These are phyloP conservation scores for Sphagnum contortum DNA, from an alignment of 225 moss, liverwort and hornwort genomes.

Conservation along the genomic window DNA sequence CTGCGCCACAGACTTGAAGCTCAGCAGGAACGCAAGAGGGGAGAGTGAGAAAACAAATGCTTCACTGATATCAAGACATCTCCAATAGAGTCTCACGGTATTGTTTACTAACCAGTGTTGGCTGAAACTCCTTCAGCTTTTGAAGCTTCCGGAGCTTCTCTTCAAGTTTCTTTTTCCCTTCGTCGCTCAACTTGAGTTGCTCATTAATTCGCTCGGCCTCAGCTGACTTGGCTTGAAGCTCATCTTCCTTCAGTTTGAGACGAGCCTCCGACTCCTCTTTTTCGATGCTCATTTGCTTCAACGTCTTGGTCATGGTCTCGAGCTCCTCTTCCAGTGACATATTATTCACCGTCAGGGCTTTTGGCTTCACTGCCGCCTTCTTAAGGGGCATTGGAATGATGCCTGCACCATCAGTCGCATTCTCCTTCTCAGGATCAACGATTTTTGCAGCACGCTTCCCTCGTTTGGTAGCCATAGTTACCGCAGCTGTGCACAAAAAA, in stretches of 20 bases:
- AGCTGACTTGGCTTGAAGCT: slow-evolving; percentile 44
- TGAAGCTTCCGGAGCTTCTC: slow-evolving; percentile 71
- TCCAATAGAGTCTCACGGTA: no score
- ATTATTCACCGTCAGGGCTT: slow-evolving; percentile 7
- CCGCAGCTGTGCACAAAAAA: no score
- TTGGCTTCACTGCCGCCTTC: slow-evolving; percentile 1
- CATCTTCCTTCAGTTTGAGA: slow-evolving; percentile 42
- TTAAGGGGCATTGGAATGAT: slow-evolving; percentile 3
- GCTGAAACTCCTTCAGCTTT: slow-evolving; percentile 67
- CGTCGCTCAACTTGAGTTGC: slow-evolving; percentile 44
- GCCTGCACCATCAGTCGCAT: slow-evolving; percentile 14
- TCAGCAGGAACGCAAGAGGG: no score
- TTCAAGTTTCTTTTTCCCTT: slow-evolving; percentile 56
- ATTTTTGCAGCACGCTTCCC: slow-evolving; percentile 16
- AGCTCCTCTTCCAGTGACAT: slow-evolving; percentile 50
- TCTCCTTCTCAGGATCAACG: slow-evolving; percentile 45
- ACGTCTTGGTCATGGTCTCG: slow-evolving; percentile 56
- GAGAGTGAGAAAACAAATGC: no score
- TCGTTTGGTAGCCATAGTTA: slow-evolving; percentile 23
- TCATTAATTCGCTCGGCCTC: slow-evolving; percentile 54
- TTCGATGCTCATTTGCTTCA: slow-evolving; percentile 65
- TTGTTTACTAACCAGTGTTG: slow-evolving; percentile 39
- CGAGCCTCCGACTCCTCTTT: slow-evolving; percentile 39
- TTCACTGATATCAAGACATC: no score
- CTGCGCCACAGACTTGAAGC: slow-evolving; percentile 15